phyloP scores from a whole-genome alignment of 2,329 filamentous ascomycete genomes.

The Exophiala aquamarina region DNA sequence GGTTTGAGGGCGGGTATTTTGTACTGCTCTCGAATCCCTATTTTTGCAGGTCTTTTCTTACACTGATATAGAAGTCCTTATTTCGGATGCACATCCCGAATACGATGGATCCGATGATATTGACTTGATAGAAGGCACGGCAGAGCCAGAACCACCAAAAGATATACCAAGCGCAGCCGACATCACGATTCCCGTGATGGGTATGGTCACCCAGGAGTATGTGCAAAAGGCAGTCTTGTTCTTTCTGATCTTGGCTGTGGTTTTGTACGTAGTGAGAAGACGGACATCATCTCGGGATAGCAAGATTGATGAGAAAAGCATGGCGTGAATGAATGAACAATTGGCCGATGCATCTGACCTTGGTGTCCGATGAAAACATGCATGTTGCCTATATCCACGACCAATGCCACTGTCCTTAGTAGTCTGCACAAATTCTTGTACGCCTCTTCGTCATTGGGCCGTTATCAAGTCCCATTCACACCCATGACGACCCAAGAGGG shows the following conservation, averaged over 20 bases:
- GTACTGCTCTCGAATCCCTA: slow-evolving; percentile 24
- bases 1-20: slow-evolving; percentile 32
- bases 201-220: slow-evolving; percentile 19
- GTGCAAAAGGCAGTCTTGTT: slow-evolving; percentile 22
- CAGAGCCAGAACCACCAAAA: slow-evolving; percentile 9
- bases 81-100: slow-evolving; percentile 25
- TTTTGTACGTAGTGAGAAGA: slow-evolving; percentile 17
- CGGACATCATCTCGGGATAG: slow-evolving; percentile 12
- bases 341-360: no score
- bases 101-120: slow-evolving; percentile 18
- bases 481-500: no score
- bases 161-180: slow-evolving; percentile 16
- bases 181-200: slow-evolving; percentile 9
- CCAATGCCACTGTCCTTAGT: no score
- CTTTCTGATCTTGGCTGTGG: slow-evolving; percentile 18
- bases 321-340: slow-evolving; percentile 18
- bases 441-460: no score
- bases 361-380: no score
- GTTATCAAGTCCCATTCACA: no score
- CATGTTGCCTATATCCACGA: no score
- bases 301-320: slow-evolving; percentile 25
- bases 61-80: slow-evolving; percentile 18
- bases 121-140: background rate
- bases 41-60: slow-evolving; percentile 14
- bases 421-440: no score